Conservation (phyloP, 2,329 filamentous ascomycete genomes). For the Hymenoscyphus albidus region DNA sequence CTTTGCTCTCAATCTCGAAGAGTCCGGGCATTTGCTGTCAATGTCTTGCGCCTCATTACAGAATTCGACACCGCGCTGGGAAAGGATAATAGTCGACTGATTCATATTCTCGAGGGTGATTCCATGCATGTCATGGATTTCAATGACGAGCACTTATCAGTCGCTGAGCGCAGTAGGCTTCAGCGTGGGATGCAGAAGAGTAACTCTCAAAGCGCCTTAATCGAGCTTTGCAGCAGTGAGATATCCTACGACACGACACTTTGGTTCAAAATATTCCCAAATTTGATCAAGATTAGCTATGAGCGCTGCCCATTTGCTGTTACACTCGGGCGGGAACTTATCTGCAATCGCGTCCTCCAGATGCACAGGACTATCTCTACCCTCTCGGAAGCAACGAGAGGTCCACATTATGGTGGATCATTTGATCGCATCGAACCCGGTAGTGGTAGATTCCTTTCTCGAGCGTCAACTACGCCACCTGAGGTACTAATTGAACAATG, state of each 20-base stretch:
- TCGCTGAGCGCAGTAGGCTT: conserved; percentile 87
- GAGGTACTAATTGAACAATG: conserved; percentile 93
- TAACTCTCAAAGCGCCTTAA: conserved; percentile 77
- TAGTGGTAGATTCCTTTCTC: conserved; percentile 42
- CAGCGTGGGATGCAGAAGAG: conserved; percentile 85
- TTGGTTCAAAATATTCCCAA: conserved; percentile 98
- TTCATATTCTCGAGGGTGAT: conserved; percentile 87
- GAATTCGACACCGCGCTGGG: conserved; percentile 90
- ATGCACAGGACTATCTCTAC: conserved; percentile 84
- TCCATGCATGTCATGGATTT: conserved; percentile 86
- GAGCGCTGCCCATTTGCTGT: conserved; percentile 90
- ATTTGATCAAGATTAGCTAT: conserved; percentile 84
- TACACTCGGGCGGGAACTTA: conserved; percentile 82
- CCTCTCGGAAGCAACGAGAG: conserved; percentile 69
- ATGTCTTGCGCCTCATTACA: conserved; percentile 83
- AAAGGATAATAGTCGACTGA: conserved; percentile 70
- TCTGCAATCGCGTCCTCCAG: conserved; percentile 87
- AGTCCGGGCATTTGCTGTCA: conserved; percentile 87
- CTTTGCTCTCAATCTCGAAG: conserved; percentile 90
- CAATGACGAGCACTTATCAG: conserved; percentile 84
- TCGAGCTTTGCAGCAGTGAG: conserved; percentile 94
- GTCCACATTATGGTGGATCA: conserved; percentile 56
- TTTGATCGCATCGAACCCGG: conserved; percentile 45
- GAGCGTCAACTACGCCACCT: conserved; percentile 67
- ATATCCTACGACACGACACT: conserved; percentile 90